Evolutionary conservation across 352 stramenopile species (phyloP).

Genomic region (Phytopythium aichiense): DNA sequence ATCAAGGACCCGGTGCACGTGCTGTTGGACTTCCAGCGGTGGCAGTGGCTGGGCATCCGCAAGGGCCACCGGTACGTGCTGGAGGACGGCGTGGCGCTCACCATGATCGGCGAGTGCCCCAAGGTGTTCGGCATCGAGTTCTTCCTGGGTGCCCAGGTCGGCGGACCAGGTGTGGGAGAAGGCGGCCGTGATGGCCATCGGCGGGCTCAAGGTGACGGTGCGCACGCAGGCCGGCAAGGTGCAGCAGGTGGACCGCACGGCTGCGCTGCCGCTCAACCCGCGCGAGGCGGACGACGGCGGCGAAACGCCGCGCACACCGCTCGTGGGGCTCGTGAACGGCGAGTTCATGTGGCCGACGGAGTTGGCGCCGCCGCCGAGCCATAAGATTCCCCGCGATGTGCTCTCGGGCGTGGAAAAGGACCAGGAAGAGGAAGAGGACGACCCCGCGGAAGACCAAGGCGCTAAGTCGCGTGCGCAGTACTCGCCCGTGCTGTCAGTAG

Average conservation of each 20-base stretch:
- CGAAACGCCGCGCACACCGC: too few relatives aligned
- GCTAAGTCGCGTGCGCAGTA: too few relatives aligned
- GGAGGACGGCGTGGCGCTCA: constrained; percentile 67
- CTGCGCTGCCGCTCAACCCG: constrained; percentile 73
- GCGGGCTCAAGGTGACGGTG: constrained; percentile 82
- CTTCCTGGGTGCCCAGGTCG: constrained; percentile 77
- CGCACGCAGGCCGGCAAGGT: constrained; percentile 81
- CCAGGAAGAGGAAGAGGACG: too few relatives aligned
- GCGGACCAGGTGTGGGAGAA: constrained; percentile 73
- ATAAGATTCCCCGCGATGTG: too few relatives aligned
- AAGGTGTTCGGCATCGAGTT: constrained; percentile 76
- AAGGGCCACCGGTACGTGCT: constrained; percentile 71
- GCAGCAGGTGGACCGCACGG: constrained; percentile 75
- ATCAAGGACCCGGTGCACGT: constrained; percentile 67
- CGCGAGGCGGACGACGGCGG: constrained; percentile 88
- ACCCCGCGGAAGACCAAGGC: too few relatives aligned
- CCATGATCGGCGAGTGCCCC: constrained; percentile 53
- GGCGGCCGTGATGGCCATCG: constrained; percentile 80
- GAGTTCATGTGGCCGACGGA: too few relatives aligned
- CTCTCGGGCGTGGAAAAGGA: too few relatives aligned
- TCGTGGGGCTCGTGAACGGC: too few relatives aligned
- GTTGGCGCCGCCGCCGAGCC: too few relatives aligned
- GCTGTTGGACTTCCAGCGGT: constrained; percentile 80
- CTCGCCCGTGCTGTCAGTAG: too few relatives aligned
- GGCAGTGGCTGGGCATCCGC: constrained; percentile 80